Conservation (phyloP, 1,284 basidiomycete species). For the Puccinia novopanici region DNA sequence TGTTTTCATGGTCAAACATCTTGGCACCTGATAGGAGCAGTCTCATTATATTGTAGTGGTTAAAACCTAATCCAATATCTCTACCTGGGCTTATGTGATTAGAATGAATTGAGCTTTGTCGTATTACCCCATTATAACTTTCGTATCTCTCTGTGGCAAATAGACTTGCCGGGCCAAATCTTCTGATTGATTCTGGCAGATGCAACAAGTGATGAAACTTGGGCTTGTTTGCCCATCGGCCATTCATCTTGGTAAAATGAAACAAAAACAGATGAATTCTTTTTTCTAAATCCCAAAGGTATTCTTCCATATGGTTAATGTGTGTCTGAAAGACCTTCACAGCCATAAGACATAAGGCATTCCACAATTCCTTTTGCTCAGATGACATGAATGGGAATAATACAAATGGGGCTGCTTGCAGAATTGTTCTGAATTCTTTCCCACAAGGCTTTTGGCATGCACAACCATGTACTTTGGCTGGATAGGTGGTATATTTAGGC, state of each 20-base stretch:
- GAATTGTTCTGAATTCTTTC: not conserved
- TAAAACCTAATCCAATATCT: not conserved
- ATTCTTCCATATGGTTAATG: no score
- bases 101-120: no score
- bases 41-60: not conserved
- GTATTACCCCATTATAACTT: no score
- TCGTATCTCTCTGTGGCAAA: not conserved
- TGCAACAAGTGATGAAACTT: slow-evolving; percentile 59
- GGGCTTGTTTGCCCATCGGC: slow-evolving; percentile 61
- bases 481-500: not conserved
- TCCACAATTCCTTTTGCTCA: not conserved
- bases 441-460: not conserved
- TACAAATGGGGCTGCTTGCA: not conserved
- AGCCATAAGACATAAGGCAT: not conserved
- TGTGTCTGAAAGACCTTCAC: no score
- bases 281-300: no score
- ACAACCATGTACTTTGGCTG: not conserved
- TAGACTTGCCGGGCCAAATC: not conserved
- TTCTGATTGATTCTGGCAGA: slow-evolving; percentile 52
- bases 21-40: not conserved
- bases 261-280: no score
- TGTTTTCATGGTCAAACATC: not conserved
- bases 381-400: not conserved
- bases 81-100: no score
- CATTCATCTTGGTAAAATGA: no score